Evolutionary conservation across 352 stramenopile genomes (phyloP).

Genomic region (Phytophthora syringae): DNA sequence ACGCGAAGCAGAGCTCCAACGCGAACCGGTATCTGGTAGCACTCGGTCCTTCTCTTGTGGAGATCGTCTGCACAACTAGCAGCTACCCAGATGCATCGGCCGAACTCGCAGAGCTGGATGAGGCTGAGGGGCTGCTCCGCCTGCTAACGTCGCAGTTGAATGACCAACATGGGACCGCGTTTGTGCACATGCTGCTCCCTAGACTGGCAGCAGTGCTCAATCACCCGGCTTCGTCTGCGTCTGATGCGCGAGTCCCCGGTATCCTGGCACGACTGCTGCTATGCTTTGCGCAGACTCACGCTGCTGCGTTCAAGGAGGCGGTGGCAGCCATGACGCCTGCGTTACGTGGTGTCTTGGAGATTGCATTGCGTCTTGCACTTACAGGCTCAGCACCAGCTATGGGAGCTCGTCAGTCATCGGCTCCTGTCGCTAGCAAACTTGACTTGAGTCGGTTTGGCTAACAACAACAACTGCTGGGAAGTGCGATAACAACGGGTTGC

Average conservation of each 20-base stretch:
- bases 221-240: constrained; percentile 10
- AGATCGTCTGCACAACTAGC: constrained; percentile 30
- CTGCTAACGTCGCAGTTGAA: constrained; percentile 56
- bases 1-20: constrained; percentile 40
- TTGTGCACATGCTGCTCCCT: constrained; percentile 69
- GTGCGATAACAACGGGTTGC: too few species aligned
- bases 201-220: constrained; percentile 52
- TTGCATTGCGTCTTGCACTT: constrained; percentile 51
- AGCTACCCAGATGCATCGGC: constrained; percentile 29
- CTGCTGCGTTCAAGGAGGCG: constrained; percentile 56
- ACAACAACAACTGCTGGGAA: too few species aligned
- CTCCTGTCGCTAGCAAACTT: constrained; percentile 32
- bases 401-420: constrained; percentile 13
- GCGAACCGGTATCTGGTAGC: constrained; percentile 54
- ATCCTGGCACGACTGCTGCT: constrained; percentile 52
- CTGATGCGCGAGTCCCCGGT: constrained; percentile 26
- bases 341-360: constrained; percentile 48
- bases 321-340: constrained; percentile 50
- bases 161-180: constrained; percentile 47
- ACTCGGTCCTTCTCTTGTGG: constrained; percentile 49
- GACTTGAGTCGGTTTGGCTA: constrained; percentile 62
- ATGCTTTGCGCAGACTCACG: constrained; percentile 59
- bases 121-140: constrained; percentile 55
- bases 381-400: constrained; percentile 24
- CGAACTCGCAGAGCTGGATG: constrained; percentile 44